A percentile compares a stretch with the other conserved stretches of the same genome.
These are phyloP conservation scores for Cryomyces antarcticus DNA, from an alignment of 495 filamentous ascomycete species.

Conservation along the genomic window DNA sequence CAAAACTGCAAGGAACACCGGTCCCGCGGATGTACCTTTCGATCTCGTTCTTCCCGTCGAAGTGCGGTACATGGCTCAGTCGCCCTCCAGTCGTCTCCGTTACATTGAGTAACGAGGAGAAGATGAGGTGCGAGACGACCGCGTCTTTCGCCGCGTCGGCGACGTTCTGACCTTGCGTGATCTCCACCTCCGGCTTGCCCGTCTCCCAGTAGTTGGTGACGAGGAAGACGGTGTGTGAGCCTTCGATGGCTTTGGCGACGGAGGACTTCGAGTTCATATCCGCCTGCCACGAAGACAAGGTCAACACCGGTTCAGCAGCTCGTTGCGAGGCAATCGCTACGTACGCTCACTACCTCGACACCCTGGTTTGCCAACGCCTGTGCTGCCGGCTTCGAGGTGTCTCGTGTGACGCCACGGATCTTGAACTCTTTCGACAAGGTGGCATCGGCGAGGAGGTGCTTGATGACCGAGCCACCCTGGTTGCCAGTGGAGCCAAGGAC, in stretches of 20 bases:
- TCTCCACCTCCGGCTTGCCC: conserved; percentile 11
- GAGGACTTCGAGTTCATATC: too few species aligned
- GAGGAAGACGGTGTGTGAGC: conserved; percentile 18
- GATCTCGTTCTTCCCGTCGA: conserved; percentile 4
- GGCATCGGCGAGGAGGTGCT: conserved; percentile 6
- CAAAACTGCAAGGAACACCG: conserved; percentile 31
- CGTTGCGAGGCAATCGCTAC: too few species aligned
- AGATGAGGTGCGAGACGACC: conserved; percentile 19
- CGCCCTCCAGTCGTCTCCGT: conserved; percentile 2
- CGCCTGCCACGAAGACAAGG: background rate
- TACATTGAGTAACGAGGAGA: conserved; percentile 16
- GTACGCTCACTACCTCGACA: conserved; percentile 1
- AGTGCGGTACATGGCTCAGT: background rate
- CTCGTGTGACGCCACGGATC: conserved; percentile 6
- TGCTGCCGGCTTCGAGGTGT: background rate
- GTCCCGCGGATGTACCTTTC: conserved; percentile 29
- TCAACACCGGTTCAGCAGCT: too few species aligned
- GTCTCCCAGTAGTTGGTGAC: conserved; percentile 19
- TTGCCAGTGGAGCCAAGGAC: conserved; percentile 10
- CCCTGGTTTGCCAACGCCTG: conserved; percentile 1
- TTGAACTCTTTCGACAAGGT: conserved; percentile 7
- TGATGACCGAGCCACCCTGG: conserved; percentile 8
- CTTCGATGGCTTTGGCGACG: conserved; percentile 13
- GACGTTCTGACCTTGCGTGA: conserved; percentile 19
- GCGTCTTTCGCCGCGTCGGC: conserved; percentile 16